phyloP scores from a whole-genome alignment of 179 eudicot species.

The Gypsophila paniculata region DNA sequence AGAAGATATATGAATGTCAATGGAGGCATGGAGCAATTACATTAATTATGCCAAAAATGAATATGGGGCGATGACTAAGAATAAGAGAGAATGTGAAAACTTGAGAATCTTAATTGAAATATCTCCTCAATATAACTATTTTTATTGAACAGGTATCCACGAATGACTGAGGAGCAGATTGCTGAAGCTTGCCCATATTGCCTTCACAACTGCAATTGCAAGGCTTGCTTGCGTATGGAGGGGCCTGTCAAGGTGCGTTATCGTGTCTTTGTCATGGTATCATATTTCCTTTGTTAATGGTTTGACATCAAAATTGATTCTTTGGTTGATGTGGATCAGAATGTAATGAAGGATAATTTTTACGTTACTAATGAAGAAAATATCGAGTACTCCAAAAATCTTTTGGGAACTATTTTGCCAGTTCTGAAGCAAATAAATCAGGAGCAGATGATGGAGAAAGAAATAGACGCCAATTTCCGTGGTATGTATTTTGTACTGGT shows the following conservation, averaged over 20 bases:
- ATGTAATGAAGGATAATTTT: slow-evolving; percentile 19
- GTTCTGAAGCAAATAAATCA: slow-evolving; percentile 47
- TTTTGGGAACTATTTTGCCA: slow-evolving; percentile 52
- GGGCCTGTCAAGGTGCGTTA: slow-evolving; percentile 3
- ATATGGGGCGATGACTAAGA: no score
- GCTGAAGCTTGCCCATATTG: slow-evolving; percentile 58
- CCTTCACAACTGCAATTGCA: slow-evolving; percentile 61
- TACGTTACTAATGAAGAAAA: slow-evolving; percentile 25
- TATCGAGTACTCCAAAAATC: slow-evolving; percentile 29
- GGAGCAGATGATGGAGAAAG: slow-evolving; percentile 55
- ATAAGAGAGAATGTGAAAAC: no score
- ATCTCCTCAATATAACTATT: no score
- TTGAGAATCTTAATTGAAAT: no score
- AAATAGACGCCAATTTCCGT: slow-evolving; percentile 57
- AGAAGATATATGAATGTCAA: no score
- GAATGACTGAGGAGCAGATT: slow-evolving; percentile 38
- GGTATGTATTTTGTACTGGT: slow-evolving; percentile 34
- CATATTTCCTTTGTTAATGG: background rate
- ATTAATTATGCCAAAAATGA: no score
- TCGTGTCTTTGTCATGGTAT: background rate
- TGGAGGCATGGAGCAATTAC: no score
- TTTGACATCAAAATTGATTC: background rate
- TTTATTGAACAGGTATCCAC: slow-evolving; percentile 47
- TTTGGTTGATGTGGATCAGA: slow-evolving; percentile 7
- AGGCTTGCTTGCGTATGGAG: slow-evolving; percentile 51